Evolutionary conservation across 2,329 filamentous ascomycete genomes (phyloP).

Genomic region (Lasiodiplodia citricola): DNA sequence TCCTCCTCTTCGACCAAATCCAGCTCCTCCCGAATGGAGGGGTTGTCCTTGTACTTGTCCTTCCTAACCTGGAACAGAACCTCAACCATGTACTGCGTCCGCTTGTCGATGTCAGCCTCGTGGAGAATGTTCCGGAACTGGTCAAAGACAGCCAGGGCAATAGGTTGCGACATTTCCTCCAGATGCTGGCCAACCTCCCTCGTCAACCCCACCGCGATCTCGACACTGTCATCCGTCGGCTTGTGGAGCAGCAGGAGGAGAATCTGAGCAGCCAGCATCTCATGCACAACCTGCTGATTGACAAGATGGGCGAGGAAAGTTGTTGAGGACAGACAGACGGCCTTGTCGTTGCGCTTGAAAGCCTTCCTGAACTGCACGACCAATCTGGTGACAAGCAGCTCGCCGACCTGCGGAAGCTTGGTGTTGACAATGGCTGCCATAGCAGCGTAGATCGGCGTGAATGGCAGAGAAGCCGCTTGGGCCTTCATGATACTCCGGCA

Average conservation of each 20-base stretch:
- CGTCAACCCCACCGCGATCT: constrained; percentile 93
- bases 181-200: constrained; percentile 92
- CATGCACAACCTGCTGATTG: constrained; percentile 94
- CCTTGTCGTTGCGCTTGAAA: constrained; percentile 96
- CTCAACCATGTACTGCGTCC: constrained; percentile 99
- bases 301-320: constrained; percentile 95
- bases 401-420: constrained; percentile 92
- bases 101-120: constrained; percentile 95
- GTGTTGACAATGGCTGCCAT: constrained; percentile 98
- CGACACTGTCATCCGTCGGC: constrained; percentile 95
- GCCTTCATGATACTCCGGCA: constrained; percentile 98
- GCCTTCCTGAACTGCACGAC: constrained; percentile 94
- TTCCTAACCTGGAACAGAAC: constrained; percentile 96
- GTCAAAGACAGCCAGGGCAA: constrained; percentile 90
- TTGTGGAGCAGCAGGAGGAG: constrained; percentile 90
- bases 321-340: constrained; percentile 89
- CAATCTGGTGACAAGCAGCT: constrained; percentile 82
- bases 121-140: constrained; percentile 95
- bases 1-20: constrained; percentile 98
- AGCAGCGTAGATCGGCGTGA: constrained; percentile 93
- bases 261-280: constrained; percentile 92
- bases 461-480: constrained; percentile 91
- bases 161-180: constrained; percentile 91
- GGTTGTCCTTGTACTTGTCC: constrained; percentile 95
- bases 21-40: constrained; percentile 86